Evolutionary conservation across 2,329 filamentous ascomycete species (phyloP).

Genomic region (Aspergillus ochraceus): DNA sequence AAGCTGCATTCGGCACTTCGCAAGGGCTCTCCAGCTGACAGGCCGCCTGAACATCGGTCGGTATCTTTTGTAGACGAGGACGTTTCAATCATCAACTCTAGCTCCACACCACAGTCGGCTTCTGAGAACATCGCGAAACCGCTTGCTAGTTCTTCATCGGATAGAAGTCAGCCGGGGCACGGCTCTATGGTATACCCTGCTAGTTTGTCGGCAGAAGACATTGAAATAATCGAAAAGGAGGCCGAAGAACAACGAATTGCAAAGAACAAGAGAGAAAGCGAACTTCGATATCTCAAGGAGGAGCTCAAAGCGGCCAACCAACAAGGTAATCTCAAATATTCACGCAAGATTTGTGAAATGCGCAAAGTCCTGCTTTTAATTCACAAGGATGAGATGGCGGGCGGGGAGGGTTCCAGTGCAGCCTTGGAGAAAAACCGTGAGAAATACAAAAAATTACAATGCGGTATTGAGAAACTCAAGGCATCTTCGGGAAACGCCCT

Average conservation of each 20-base stretch:
- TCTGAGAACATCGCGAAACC: slow-evolving; percentile 4
- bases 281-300: slow-evolving; percentile 1
- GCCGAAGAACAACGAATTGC: slow-evolving; percentile 9
- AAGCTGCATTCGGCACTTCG: slow-evolving; percentile 24
- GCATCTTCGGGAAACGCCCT: not conserved
- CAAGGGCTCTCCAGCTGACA: slow-evolving; percentile 22
- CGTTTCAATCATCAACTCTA: slow-evolving; percentile 8
- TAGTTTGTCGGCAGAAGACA: slow-evolving; percentile 8
- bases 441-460: not conserved
- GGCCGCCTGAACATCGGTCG: slow-evolving; percentile 19
- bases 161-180: slow-evolving; percentile 4
- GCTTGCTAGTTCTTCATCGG: not conserved
- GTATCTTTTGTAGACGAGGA: slow-evolving; percentile 28
- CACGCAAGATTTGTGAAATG: slow-evolving; percentile 1
- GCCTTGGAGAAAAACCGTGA: not conserved
- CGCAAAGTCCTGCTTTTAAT: not conserved
- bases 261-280: not conserved
- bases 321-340: slow-evolving; percentile 7
- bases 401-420: no score
- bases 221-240: slow-evolving; percentile 12
- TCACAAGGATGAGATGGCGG: not conserved
- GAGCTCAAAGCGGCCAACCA: slow-evolving; percentile 12
- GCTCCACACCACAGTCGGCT: slow-evolving; percentile 11
- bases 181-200: slow-evolving; percentile 17
- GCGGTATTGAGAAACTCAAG: not conserved